Conservation (phyloP, 2,329 filamentous ascomycete species). For the Orbilia quercus region DNA sequence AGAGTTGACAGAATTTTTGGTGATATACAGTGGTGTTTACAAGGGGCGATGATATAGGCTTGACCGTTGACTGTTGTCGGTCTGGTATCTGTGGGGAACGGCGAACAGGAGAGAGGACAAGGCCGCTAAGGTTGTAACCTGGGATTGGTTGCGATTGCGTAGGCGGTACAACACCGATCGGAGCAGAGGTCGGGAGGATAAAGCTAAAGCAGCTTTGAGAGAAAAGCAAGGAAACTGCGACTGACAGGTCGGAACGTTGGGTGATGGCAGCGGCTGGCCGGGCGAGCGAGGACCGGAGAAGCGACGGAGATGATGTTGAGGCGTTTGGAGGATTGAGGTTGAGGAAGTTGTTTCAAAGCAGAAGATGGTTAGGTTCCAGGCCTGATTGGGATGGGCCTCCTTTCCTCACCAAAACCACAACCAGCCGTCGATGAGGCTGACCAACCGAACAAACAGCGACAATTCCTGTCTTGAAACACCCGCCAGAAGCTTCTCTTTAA, state of each 20-base stretch:
- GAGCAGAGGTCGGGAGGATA: conserved; percentile 24
- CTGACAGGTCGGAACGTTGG: neutral
- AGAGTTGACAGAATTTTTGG: neutral
- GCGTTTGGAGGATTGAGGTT: conserved; percentile 15
- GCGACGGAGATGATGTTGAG: conserved; percentile 1
- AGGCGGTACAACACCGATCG: conserved; percentile 42
- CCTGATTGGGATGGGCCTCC: conserved; percentile 25
- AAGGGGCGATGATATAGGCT: conserved; percentile 1
- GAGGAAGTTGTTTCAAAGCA: conserved; percentile 1
- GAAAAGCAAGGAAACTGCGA: neutral
- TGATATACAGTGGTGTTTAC: conserved; percentile 22
- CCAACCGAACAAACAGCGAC: conserved; percentile 11
- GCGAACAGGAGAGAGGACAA: conserved; percentile 33
- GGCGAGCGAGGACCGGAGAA: neutral
- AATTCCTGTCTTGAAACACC: conserved; percentile 20
- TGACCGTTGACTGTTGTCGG: too few relatives aligned
- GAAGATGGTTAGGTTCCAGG: neutral
- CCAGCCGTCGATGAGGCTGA: conserved; percentile 48
- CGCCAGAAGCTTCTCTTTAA: conserved; percentile 18
- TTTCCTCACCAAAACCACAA: conserved; percentile 18
- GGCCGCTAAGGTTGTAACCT: conserved; percentile 19
- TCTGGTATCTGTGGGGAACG: conserved; percentile 7
- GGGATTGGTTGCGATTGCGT: conserved; percentile 39
- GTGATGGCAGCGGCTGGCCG: conserved; percentile 1
- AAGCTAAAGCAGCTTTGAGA: neutral